A percentile compares a stretch with the other conserved stretches of the same genome.
phyloP scores from a whole-genome alignment of 2,329 filamentous ascomycete genomes.

The Epichloe amarillans region DNA sequence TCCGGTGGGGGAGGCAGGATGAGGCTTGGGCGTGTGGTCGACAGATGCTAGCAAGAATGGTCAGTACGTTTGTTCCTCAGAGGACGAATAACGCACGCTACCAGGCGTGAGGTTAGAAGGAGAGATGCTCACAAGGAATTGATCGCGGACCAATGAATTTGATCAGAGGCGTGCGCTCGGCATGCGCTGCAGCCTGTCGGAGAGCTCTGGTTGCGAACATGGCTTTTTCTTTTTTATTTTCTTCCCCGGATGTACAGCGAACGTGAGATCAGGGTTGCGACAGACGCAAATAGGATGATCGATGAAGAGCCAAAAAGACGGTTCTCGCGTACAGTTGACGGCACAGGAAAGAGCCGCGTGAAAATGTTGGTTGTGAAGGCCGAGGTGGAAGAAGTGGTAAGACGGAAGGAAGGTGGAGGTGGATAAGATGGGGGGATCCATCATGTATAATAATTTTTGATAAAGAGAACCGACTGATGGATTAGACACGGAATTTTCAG shows the following conservation, averaged over 20 bases:
- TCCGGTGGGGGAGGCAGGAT: slow-evolving; percentile 54
- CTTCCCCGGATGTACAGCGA: neutral
- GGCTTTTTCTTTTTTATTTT: neutral
- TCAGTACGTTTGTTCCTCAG: slow-evolving; percentile 9
- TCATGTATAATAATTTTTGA: slow-evolving; percentile 3
- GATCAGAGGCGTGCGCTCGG: slow-evolving; percentile 48
- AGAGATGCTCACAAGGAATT: slow-evolving; percentile 33
- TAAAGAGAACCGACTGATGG: neutral
- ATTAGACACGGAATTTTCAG: neutral
- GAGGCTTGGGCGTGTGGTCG: slow-evolving; percentile 60
- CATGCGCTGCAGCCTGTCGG: slow-evolving; percentile 44
- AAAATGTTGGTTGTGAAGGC: neutral
- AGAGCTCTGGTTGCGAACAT: slow-evolving; percentile 46
- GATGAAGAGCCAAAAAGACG: neutral
- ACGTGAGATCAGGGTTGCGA: neutral
- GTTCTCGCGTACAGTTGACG: neutral
- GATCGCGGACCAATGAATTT: slow-evolving; percentile 47
- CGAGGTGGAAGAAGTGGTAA: neutral
- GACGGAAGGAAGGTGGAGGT: neutral
- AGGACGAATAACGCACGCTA: neutral
- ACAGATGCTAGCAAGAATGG: slow-evolving; percentile 38
- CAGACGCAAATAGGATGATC: neutral
- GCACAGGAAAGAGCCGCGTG: neutral
- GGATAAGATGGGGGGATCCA: neutral
- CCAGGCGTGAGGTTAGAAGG: neutral